Evolutionary conservation across 2,329 filamentous ascomycete species (phyloP).

Genomic region (Colletotrichum australisinense): DNA sequence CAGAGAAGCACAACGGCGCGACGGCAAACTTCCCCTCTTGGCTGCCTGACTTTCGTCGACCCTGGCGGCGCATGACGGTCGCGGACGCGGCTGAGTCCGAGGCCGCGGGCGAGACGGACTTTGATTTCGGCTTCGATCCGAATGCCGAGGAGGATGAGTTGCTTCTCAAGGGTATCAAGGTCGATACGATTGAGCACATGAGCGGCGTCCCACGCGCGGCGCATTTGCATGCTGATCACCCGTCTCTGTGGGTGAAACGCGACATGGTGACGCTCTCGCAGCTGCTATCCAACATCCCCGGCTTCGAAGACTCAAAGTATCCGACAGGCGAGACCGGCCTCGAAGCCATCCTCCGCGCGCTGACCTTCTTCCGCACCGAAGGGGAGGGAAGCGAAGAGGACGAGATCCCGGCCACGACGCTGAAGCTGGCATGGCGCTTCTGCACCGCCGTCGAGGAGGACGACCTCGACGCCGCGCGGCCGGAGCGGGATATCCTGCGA

Average conservation of each 20-base stretch:
- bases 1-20: constrained; percentile 16
- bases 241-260: constrained; percentile 28
- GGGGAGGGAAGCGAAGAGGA: neutral
- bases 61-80: constrained; percentile 33
- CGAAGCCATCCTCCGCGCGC: constrained; percentile 19
- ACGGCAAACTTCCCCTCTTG: constrained; percentile 24
- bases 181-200: constrained; percentile 25
- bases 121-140: constrained; percentile 33
- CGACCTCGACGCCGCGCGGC: constrained; percentile 21
- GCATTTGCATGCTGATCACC: constrained; percentile 26
- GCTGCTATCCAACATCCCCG: constrained; percentile 1
- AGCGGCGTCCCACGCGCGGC: constrained; percentile 26
- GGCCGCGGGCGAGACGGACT: constrained; percentile 33
- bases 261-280: constrained; percentile 21
- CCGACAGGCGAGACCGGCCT: constrained; percentile 7
- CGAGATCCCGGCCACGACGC: constrained; percentile 22
- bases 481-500: constrained; percentile 24
- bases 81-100: constrained; percentile 32
- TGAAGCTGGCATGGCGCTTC: constrained; percentile 31
- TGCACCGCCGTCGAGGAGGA: constrained; percentile 30
- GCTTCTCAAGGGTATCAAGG: constrained; percentile 27
- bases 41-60: constrained; percentile 32
- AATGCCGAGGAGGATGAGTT: constrained; percentile 25
- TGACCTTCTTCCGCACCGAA: constrained; percentile 34
- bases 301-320: constrained; percentile 19